Base-by-base conservation (phyloP, 441 rosid genomes). In the Brassica balearica region DNA sequence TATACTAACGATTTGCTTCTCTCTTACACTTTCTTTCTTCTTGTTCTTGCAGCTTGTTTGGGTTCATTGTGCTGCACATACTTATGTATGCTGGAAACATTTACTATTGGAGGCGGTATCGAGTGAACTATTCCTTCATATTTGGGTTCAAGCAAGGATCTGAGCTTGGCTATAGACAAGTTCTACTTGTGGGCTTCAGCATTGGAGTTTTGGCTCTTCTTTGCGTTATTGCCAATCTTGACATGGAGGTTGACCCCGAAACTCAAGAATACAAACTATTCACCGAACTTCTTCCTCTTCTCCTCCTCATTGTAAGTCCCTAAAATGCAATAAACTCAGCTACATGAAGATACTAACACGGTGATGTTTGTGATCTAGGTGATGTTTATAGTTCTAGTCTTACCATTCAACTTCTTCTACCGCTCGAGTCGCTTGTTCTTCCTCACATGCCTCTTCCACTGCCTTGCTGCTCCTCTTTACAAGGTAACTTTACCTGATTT, bases 51-150 rank as follows among this genome's bases (percentile, higher is more conserved):
- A 92, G 97, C 71, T 82, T 90, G 67, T 91, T 88, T 27, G 89
- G 87, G 15, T 88, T 89, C 84, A 71, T 90, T 32, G 90, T 86
- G 29, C 86, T 92, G 20, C 96, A 92, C 80, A 29, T 86, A 82
- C 32, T 87, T n/a, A 80, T 88, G 85, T 91, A 84, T 66, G 94
- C 92, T 62, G 80, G 27, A 1, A 82, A 92, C 73, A 81, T 89
- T 82, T 94, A 80, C 85, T 91, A 72, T 68, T 93, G 96, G 98
- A 89, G 84, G 79, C 74, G 77, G 11, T 89, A 88, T 72, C 79
- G 94, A 75, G 87, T 92, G 60, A 94, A 92, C 58, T 94, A 89
- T 27, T 62, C 91, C 46, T 94, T 92, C 82, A 90, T 94, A 81
- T 87, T 92, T 38, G 93, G 95, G 32, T 90, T 92, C 86, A 91